Percentiles rank a stretch among this genome's conserved stretches.
phyloP scores from a whole-genome alignment of 805 yeast species.

The Henningerozyma blattae region DNA sequence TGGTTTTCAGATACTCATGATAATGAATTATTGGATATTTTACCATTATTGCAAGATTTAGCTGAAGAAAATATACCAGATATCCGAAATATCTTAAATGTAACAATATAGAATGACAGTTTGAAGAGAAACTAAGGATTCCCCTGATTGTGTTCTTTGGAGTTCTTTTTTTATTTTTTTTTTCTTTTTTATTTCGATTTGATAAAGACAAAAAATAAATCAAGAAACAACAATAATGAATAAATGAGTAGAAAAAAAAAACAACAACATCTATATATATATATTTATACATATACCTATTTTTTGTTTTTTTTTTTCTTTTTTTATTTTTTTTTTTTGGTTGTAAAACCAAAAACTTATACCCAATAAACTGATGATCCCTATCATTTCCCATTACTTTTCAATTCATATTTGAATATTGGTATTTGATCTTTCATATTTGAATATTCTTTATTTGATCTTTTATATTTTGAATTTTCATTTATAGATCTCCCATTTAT shows the following conservation, averaged over 20 bases:
- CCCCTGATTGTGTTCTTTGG: too few species aligned
- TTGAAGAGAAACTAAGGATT: too few species aligned
- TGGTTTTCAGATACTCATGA: conserved; percentile 98
- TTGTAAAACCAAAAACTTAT: neutral
- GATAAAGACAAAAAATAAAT: too few species aligned
- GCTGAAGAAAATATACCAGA: conserved; percentile 63
- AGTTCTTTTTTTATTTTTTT: too few species aligned
- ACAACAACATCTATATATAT: neutral
- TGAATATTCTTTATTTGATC: too few species aligned
- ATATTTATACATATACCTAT: neutral
- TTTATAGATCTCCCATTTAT: too few species aligned
- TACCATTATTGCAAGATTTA: conserved; percentile 81
- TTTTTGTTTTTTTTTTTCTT: neutral
- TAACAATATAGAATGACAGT: conserved; percentile 29
- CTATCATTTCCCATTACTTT: too few species aligned
- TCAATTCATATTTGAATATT: too few species aligned
- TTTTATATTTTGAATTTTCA: too few species aligned
- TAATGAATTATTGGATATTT: conserved; percentile 78
- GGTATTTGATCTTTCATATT: too few species aligned
- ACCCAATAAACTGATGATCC: neutral
- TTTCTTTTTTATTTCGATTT: too few species aligned
- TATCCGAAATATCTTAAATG: conserved; percentile 74
- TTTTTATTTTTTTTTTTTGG: neutral
- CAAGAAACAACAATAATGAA: too few species aligned
- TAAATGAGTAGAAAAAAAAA: conserved; percentile 1